Evolutionary conservation across 129 eudicot genomes (phyloP).

Genomic region (Sambucus nigra): DNA sequence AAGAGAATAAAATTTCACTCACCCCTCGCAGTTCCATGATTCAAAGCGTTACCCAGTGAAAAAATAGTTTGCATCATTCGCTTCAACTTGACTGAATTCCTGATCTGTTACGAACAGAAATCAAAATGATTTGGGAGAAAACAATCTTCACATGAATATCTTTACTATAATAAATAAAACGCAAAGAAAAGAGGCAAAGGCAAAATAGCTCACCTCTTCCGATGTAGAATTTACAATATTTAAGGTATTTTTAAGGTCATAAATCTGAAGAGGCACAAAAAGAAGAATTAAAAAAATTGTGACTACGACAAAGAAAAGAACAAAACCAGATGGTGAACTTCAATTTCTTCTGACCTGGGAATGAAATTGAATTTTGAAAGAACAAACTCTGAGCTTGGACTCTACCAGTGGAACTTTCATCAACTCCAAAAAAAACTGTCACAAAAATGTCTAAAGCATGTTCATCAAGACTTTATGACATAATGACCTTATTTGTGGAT

Average conservation of each 20-base stretch:
- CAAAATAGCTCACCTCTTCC: slow-evolving; percentile 69
- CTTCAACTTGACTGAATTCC: slow-evolving; percentile 69
- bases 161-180: background rate
- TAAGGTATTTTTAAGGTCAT: slow-evolving; percentile 67
- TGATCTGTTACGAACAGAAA: slow-evolving; percentile 43
- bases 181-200: background rate
- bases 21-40: slow-evolving; percentile 98
- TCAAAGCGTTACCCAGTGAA: slow-evolving; percentile 84
- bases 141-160: slow-evolving; percentile 1
- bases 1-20: background rate
- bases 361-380: slow-evolving; percentile 63
- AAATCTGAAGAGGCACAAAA: slow-evolving; percentile 41
- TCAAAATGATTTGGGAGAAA: background rate
- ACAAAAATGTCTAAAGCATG: slow-evolving; percentile 9
- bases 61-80: slow-evolving; percentile 89
- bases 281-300: slow-evolving; percentile 1
- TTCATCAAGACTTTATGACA: background rate
- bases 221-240: slow-evolving; percentile 62
- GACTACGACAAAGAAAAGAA: slow-evolving; percentile 10
- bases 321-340: background rate
- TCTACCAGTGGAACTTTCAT: slow-evolving; percentile 96
- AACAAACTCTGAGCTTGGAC: slow-evolving; percentile 78
- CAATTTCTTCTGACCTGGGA: slow-evolving; percentile 50
- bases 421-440: slow-evolving; percentile 90
- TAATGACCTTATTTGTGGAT: background rate